Conservation (phyloP, 805 yeast species). For the Schizosaccharomyces japonicus region DNA sequence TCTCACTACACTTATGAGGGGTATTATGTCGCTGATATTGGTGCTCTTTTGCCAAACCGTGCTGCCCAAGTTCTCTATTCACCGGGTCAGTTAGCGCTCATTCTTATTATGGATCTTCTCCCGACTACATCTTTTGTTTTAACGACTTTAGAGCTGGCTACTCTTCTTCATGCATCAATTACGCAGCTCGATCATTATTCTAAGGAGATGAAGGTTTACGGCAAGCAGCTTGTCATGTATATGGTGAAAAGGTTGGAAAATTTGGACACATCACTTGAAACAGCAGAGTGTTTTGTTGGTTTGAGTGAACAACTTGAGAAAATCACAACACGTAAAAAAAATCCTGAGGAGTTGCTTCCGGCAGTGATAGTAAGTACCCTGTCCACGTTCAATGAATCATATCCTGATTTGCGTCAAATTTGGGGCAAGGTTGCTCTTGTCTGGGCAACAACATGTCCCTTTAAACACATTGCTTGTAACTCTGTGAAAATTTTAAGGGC, state of each 20-base stretch:
- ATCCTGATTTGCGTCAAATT: slow-evolving; percentile 36
- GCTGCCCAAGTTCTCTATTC: slow-evolving; percentile 61
- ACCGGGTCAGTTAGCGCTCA: slow-evolving; percentile 62
- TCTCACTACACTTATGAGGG: slow-evolving; percentile 20
- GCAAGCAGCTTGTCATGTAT: slow-evolving; percentile 21
- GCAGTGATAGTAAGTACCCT: too few species aligned
- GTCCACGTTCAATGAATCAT: background rate
- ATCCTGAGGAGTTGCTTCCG: too few species aligned
- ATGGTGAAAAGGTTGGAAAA: background rate
- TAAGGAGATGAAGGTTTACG: slow-evolving; percentile 61
- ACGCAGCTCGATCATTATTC: slow-evolving; percentile 74
- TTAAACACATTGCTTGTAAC: slow-evolving; percentile 86
- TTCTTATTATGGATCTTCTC: slow-evolving; percentile 65
- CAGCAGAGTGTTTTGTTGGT: slow-evolving; percentile 35
- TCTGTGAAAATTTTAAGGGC: slow-evolving; percentile 85
- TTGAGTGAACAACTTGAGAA: slow-evolving; percentile 29
- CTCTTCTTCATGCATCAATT: slow-evolving; percentile 54
- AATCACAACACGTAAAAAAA: too few species aligned
- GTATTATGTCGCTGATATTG: slow-evolving; percentile 58
- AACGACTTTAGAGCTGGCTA: slow-evolving; percentile 36
- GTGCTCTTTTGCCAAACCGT: slow-evolving; percentile 28
- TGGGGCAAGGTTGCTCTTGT: slow-evolving; percentile 68
- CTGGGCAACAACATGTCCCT: slow-evolving; percentile 97
- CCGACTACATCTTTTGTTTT: slow-evolving; percentile 36
- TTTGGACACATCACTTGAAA: slow-evolving; percentile 46